A percentile compares a stretch with the other conserved stretches of the same genome.
Evolutionary conservation across 768 basidiomycete species (phyloP).

Genomic region (Guyanaporus albipodus): DNA sequence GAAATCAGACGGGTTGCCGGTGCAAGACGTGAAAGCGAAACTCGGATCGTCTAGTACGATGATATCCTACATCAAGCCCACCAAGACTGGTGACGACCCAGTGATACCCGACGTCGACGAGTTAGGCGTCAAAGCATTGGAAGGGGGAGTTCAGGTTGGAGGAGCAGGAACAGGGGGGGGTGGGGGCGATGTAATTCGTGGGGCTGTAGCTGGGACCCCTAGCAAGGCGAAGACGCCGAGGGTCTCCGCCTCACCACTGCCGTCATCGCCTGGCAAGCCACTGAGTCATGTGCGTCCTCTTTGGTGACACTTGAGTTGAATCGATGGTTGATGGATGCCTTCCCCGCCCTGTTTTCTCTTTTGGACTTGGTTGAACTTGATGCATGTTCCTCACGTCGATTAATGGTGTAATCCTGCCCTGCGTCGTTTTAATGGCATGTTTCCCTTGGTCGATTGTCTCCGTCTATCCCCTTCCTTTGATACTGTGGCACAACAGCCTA

Average conservation of each 20-base stretch:
- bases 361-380: constrained; percentile 13
- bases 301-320: constrained; percentile 51
- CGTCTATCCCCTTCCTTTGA: not conserved
- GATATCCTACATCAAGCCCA: constrained; percentile 57
- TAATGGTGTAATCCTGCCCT: constrained; percentile 31
- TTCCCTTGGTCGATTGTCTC: constrained; percentile 15
- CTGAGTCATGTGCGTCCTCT: constrained; percentile 86
- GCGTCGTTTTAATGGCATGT: constrained; percentile 25
- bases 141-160: constrained; percentile 43
- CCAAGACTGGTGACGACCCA: constrained; percentile 45
- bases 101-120: constrained; percentile 35
- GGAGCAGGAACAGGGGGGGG: constrained; percentile 5
- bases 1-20: constrained; percentile 19
- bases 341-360: constrained; percentile 7
- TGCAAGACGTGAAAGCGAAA: constrained; percentile 33
- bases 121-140: constrained; percentile 37
- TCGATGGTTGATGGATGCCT: constrained; percentile 40
- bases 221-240: constrained; percentile 23
- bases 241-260: constrained; percentile 26
- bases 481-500: constrained; percentile 70
- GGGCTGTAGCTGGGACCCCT: constrained; percentile 15
- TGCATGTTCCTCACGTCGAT: constrained; percentile 28
- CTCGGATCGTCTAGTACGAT: constrained; percentile 76
- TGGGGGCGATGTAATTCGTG: constrained; percentile 12
- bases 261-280: constrained; percentile 55